Evolutionary conservation across 2,329 filamentous ascomycete genomes (phyloP).

Genomic region (Pezicula carpinea): DNA sequence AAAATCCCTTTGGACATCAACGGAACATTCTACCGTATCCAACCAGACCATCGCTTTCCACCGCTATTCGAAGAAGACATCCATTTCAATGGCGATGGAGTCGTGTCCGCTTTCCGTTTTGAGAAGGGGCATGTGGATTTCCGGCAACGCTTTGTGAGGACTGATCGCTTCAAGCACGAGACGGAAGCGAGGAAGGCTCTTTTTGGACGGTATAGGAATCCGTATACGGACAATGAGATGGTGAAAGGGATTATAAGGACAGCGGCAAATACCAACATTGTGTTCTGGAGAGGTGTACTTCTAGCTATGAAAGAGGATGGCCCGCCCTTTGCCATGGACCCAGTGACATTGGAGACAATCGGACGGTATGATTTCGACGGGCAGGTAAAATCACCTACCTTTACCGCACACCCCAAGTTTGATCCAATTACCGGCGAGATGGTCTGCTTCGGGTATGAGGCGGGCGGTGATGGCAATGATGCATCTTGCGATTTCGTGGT

Average conservation of each 20-base stretch:
- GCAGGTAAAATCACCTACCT: constrained; percentile 41
- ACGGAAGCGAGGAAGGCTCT: constrained; percentile 26
- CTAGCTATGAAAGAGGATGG: constrained; percentile 49
- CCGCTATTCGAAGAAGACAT: constrained; percentile 49
- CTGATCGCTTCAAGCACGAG: constrained; percentile 26
- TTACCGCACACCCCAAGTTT: constrained; percentile 49
- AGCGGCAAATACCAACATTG: constrained; percentile 55
- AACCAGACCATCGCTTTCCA: constrained; percentile 45
- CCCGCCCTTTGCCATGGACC: constrained; percentile 45
- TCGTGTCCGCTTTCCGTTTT: constrained; percentile 27
- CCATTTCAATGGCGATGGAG: constrained; percentile 29
- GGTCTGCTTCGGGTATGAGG: constrained; percentile 47
- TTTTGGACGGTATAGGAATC: constrained; percentile 54
- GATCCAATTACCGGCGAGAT: constrained; percentile 47
- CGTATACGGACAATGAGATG: constrained; percentile 50
- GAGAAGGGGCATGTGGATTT: constrained; percentile 27
- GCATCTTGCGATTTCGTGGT: constrained; percentile 39
- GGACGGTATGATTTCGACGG: constrained; percentile 46
- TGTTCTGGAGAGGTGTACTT: constrained; percentile 51
- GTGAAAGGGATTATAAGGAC: constrained; percentile 51
- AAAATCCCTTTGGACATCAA: constrained; percentile 37
- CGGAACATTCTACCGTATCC: constrained; percentile 39
- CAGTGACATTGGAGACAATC: constrained; percentile 43
- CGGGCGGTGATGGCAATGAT: constrained; percentile 38
- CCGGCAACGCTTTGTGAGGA: constrained; percentile 28